Evolutionary conservation across 176 grass and related monocot species (phyloP).

Genomic region (Juncus effusus): DNA sequence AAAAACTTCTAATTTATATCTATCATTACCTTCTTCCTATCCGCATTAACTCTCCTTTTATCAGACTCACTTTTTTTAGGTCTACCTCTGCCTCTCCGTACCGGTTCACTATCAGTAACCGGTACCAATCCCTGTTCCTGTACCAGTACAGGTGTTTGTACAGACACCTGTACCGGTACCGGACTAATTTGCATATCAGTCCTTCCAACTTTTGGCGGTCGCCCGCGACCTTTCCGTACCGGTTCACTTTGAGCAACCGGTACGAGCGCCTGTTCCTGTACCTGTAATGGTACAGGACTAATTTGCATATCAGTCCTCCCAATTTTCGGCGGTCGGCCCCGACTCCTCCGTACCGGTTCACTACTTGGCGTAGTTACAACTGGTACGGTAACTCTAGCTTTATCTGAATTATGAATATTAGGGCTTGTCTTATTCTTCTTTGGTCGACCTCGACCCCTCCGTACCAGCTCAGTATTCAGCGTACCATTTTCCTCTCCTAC

Average conservation of each 20-base stretch:
- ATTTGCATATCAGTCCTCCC: background rate
- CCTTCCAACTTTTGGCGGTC: slow-evolving; percentile 23
- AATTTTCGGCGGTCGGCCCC: slow-evolving; percentile 27
- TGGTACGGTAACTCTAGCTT: background rate
- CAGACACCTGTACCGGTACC: background rate
- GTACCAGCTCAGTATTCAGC: background rate
- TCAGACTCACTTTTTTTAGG: slow-evolving; percentile 20
- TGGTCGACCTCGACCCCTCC: slow-evolving; percentile 19
- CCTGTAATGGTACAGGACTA: too few relatives aligned
- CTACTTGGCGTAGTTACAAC: slow-evolving; percentile 7
- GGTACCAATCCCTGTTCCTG: background rate
- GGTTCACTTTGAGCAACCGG: background rate
- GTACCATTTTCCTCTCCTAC: slow-evolving; percentile 1
- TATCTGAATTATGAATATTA: too few relatives aligned
- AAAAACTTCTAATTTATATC: slow-evolving; percentile 15
- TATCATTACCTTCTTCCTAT: slow-evolving; percentile 13
- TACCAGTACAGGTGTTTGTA: background rate
- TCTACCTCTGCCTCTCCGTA: slow-evolving; percentile 22
- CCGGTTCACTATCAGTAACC: background rate
- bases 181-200: background rate
- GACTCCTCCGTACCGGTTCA: slow-evolving; percentile 18
- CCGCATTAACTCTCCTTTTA: slow-evolving; percentile 21
- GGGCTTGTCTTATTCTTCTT: slow-evolving; percentile 7
- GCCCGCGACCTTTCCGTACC: slow-evolving; percentile 22
- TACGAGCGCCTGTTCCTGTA: background rate